A percentile compares a stretch with the other conserved stretches of the same genome.
Evolutionary conservation across 2,329 filamentous ascomycete species (phyloP).

Genomic region (Amylocarpus encephaloides): DNA sequence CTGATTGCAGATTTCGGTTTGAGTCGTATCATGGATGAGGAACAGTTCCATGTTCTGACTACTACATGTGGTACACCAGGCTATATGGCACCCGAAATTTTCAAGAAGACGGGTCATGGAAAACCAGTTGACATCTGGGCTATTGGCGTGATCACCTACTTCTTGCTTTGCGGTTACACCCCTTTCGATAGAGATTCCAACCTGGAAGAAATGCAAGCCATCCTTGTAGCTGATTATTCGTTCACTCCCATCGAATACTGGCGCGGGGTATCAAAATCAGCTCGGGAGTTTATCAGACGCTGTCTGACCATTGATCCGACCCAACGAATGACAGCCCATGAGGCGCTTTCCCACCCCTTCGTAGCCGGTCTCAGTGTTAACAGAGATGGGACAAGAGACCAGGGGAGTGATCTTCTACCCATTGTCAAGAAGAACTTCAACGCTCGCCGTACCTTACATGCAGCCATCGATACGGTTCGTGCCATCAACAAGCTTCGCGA

Average conservation of each 20-base stretch:
- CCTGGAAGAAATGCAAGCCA: constrained; percentile 99
- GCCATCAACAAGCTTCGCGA: constrained; percentile 66
- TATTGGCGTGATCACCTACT: constrained; percentile 97
- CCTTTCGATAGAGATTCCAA: constrained; percentile 97
- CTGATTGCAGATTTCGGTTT: constrained; percentile 96
- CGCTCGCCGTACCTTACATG: constrained; percentile 60
- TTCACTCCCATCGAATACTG: constrained; percentile 95
- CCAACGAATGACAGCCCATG: constrained; percentile 85
- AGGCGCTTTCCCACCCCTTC: constrained; percentile 61
- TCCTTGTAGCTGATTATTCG: constrained; percentile 90
- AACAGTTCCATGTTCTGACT: constrained; percentile 94
- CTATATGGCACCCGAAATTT: constrained; percentile 99
- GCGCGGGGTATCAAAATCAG: constrained; percentile 80
- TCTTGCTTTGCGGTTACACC: constrained; percentile 94
- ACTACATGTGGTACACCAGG: constrained; percentile 97
- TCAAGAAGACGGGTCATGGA: constrained; percentile 96
- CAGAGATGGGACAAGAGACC: constrained; percentile 38
- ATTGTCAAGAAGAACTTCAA: constrained; percentile 72
- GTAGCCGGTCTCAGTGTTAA: constrained; percentile 45
- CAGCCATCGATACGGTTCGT: constrained; percentile 64
- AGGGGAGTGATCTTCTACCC: constrained; percentile 57
- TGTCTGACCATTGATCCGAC: constrained; percentile 88
- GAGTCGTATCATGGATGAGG: constrained; percentile 96
- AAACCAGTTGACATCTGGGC: constrained; percentile 99
- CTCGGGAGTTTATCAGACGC: constrained; percentile 85